phyloP scores from a whole-genome alignment of 352 stramenopile genomes.

The Saprolegnia diclina region DNA sequence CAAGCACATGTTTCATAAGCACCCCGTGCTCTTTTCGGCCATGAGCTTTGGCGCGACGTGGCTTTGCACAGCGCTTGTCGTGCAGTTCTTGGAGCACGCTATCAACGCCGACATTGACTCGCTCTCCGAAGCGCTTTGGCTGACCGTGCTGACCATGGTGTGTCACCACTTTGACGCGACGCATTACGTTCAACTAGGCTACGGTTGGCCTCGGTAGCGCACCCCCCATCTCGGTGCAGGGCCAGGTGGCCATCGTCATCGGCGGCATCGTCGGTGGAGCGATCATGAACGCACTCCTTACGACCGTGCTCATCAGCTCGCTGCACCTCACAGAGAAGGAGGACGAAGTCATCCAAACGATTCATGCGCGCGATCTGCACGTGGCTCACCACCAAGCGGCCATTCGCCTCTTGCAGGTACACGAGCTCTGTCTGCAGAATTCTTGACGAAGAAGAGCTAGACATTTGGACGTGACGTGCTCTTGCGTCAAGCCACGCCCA shows the following conservation, averaged over 20 bases:
- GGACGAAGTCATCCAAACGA: constrained; percentile 2
- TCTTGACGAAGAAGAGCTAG: neutral
- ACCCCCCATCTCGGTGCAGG: constrained; percentile 19
- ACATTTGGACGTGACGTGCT: constrained; percentile 14
- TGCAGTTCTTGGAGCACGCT: constrained; percentile 15
- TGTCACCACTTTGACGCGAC: neutral
- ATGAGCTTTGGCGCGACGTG: constrained; percentile 15
- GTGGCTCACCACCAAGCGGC: constrained; percentile 9
- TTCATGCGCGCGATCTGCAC: constrained; percentile 3
- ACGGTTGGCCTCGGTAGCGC: constrained; percentile 14
- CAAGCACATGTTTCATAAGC: constrained; percentile 26
- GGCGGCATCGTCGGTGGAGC: constrained; percentile 24
- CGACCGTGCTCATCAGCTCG: constrained; percentile 22
- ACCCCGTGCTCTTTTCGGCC: constrained; percentile 18
- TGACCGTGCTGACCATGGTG: constrained; percentile 23
- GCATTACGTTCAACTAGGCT: constrained; percentile 1
- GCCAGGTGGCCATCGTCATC: constrained; percentile 14
- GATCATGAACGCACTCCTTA: constrained; percentile 23
- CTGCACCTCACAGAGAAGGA: constrained; percentile 11
- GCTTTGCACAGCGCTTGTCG: constrained; percentile 12
- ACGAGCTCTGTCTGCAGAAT: neutral
- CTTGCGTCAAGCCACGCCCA: constrained; percentile 1
- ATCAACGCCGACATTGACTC: constrained; percentile 25
- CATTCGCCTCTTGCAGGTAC: constrained; percentile 21
- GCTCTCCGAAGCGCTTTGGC: constrained; percentile 16